phyloP scores from a whole-genome alignment of 2,329 filamentous ascomycete genomes.

The Plectosphaerella plurivora region DNA sequence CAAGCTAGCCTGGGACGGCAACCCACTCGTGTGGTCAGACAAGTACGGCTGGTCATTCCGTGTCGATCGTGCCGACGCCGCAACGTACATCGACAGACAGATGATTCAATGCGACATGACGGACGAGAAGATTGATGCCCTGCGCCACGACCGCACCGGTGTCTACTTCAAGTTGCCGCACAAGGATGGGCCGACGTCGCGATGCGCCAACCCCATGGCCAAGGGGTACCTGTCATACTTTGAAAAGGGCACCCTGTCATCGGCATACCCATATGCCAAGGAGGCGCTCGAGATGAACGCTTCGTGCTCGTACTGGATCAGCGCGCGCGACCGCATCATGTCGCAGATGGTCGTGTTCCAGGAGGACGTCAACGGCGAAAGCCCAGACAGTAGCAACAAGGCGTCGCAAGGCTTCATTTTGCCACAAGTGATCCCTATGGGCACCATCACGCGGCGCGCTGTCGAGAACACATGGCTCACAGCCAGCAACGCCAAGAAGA shows the following conservation, averaged over 20 bases:
- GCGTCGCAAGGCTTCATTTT: conserved; percentile 71
- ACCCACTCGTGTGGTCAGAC: conserved; percentile 90
- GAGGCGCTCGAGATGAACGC: conserved; percentile 98
- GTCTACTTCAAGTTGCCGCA: conserved; percentile 92
- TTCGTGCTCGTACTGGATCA: conserved; percentile 99
- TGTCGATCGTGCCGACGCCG: conserved; percentile 58
- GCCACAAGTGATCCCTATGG: conserved; percentile 96
- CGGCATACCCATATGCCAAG: conserved; percentile 85
- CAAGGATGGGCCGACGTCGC: conserved; percentile 83
- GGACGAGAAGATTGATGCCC: conserved; percentile 61
- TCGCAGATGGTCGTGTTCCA: conserved; percentile 94
- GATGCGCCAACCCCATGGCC: conserved; percentile 83
- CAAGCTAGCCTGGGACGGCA: conserved; percentile 80
- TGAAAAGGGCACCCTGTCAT: conserved; percentile 81
- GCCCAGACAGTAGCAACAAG: conserved; percentile 11
- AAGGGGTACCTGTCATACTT: conserved; percentile 91
- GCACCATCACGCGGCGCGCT: conserved; percentile 87
- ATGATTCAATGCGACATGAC: conserved; percentile 72
- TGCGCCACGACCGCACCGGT: conserved; percentile 63
- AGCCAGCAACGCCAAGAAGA: conserved; percentile 93
- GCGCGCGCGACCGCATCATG: conserved; percentile 85
- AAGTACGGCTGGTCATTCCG: conserved; percentile 90
- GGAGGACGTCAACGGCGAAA: conserved; percentile 43
- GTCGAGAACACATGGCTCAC: conserved; percentile 99
- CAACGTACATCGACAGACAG: conserved; percentile 65